Conservation (phyloP, 2,329 filamentous ascomycete genomes). For the Fusarium equiseti region DNA sequence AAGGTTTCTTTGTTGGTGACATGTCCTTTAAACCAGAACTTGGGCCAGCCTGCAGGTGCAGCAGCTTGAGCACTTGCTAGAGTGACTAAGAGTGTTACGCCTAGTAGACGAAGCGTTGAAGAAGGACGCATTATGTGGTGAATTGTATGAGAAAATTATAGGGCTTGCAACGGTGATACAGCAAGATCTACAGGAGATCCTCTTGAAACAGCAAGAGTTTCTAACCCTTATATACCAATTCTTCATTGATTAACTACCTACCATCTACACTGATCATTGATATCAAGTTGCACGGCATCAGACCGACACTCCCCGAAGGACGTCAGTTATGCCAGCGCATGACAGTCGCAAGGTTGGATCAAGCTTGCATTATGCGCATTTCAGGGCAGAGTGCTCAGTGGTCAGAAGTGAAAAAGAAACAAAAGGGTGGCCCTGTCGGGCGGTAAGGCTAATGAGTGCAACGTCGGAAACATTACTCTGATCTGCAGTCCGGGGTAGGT, state of each 20-base stretch:
- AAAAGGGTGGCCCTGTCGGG: background rate
- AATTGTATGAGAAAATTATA: background rate
- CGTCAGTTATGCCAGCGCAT: conserved; percentile 25
- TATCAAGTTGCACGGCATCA: background rate
- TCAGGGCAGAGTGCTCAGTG: conserved; percentile 9
- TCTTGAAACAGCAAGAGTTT: fast-evolving
- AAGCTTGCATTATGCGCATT: conserved; percentile 10
- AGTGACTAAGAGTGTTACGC: background rate
- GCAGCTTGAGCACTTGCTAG: conserved; percentile 12
- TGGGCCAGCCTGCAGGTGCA: conserved; percentile 37
- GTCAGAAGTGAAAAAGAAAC: background rate
- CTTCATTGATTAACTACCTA: background rate
- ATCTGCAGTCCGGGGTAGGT: conserved; percentile 1
- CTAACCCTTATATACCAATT: background rate
- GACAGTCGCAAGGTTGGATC: conserved; percentile 18
- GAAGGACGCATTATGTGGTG: background rate
- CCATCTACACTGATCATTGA: background rate
- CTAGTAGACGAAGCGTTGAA: background rate
- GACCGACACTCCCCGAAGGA: conserved; percentile 36
- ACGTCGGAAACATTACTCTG: background rate
- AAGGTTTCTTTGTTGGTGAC: conserved; percentile 39
- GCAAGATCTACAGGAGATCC: background rate
- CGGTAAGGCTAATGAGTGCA: conserved; percentile 1
- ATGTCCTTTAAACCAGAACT: conserved; percentile 38
- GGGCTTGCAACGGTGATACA: no score